These are phyloP conservation scores for Suillus discolor DNA, from an alignment of 768 basidiomycete genomes.

Conservation along the genomic window DNA sequence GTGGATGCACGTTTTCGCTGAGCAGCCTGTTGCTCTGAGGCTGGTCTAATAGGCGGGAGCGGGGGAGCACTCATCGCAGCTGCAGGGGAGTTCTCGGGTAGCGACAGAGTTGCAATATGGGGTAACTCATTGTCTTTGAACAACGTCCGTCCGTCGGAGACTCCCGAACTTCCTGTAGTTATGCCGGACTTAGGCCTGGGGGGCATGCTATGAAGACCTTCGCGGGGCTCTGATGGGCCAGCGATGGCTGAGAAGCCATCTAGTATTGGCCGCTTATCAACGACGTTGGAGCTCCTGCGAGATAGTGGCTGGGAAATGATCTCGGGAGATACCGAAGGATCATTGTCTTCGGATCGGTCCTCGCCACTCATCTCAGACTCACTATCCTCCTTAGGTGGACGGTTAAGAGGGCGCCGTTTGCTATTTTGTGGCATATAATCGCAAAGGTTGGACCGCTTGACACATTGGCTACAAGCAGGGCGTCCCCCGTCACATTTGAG, in stretches of 20 bases:
- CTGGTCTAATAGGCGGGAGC: conserved; percentile 65
- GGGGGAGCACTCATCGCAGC: conserved; percentile 63
- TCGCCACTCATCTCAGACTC: conserved; percentile 68
- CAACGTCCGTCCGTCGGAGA: conserved; percentile 42
- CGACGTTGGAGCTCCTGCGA: conserved; percentile 37
- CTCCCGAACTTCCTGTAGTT: conserved; percentile 19
- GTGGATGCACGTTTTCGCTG: conserved; percentile 73
- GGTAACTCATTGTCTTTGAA: conserved; percentile 69
- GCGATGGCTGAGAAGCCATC: conserved; percentile 32
- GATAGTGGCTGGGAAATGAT: conserved; percentile 36
- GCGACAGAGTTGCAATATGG: conserved; percentile 69
- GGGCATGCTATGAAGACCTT: conserved; percentile 40
- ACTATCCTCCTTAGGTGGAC: conserved; percentile 61
- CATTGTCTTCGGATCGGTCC: conserved; percentile 51
- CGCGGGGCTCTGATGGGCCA: conserved; percentile 47
- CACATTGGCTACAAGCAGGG: conserved; percentile 81
- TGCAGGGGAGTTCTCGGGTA: conserved; percentile 58
- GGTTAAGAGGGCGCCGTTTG: conserved; percentile 70
- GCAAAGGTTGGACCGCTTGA: conserved; percentile 76
- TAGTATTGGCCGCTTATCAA: conserved; percentile 36
- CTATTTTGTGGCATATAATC: conserved; percentile 76
- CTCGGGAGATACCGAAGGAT: conserved; percentile 60
- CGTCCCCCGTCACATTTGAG: conserved; percentile 87
- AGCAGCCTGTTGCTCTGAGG: conserved; percentile 66
- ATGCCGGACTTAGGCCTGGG: conserved; percentile 36